Evolutionary conservation across 225 moss, liverwort and hornwort genomes (phyloP), one percentile per base, ranked within the genome.

Genomic region (Pseudisothecium myosuroides): DNA sequence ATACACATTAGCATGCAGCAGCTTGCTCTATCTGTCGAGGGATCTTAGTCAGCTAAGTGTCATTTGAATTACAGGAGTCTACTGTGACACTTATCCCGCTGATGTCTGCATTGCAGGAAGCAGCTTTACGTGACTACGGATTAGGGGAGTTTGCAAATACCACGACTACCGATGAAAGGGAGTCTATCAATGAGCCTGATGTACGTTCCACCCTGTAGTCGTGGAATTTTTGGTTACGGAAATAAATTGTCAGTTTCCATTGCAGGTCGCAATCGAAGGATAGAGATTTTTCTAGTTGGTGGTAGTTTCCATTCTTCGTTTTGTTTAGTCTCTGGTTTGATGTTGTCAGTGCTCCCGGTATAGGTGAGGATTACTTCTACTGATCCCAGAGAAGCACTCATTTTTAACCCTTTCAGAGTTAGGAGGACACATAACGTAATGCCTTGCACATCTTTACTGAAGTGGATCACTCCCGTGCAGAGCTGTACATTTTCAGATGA

Each of bases 61-160:
- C 32, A 43, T 36, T 41, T 26, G 36, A 23, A 49, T 36, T 82
- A 41, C 63, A 41, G 58, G 49, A 41, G 15, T 47, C 62, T 82
- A 85, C 39, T 79, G 63, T 78, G 49, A 83, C 73, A 85, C 77
- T 90, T 77, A 85, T 69, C 64, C 43, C 65, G 23, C 74, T 83
- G 67, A 56, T 84, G 59, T 83, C 59, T 84, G 71, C 80, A 68
- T 43, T 87, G 49, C 89, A 98, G 98, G 96, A 97, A 69, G 90
- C 95, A 67, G 98, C 97, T 84, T 88, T 97, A 87, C 95, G 95
- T 66, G 94, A 97, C 62, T 96, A 96, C n/a, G 95, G 97, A 59
- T 88, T 87, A 90, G 91, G 94, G 85, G 93, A 95, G 62, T 95
- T 94, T 76, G 93, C 94, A 28, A 94, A 91, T 88, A 86, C 94